A percentile compares a stretch with the other conserved stretches of the same genome.
phyloP scores from a whole-genome alignment of 2,329 filamentous ascomycete species.

The Cadophora luteo-olivacea region DNA sequence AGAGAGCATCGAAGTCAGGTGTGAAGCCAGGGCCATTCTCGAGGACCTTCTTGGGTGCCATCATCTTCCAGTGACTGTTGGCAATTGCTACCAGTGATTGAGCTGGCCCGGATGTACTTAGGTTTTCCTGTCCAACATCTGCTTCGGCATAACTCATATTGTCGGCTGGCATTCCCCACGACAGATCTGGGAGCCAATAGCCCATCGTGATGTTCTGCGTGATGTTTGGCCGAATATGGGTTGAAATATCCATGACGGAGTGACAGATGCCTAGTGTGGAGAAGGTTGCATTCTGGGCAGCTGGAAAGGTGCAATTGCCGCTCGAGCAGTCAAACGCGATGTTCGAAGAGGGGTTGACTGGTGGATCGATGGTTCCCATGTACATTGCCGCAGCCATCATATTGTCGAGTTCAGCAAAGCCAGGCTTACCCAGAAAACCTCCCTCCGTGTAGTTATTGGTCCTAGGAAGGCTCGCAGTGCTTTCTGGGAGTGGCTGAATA shows the following conservation, averaged over 20 bases:
- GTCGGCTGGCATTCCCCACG: no score
- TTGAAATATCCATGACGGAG: neutral
- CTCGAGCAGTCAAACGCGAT: slow-evolving; percentile 1
- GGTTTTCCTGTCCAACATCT: no score
- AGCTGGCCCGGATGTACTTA: no score
- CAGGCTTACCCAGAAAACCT: neutral
- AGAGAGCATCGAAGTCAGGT: no score
- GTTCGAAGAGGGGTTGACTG: slow-evolving; percentile 7
- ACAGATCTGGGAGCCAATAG: no score
- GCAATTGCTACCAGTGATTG: no score
- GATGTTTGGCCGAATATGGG: no score
- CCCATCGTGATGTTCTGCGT: no score
- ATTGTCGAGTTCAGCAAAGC: neutral
- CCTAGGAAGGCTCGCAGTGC: neutral
- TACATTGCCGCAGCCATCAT: slow-evolving; percentile 17
- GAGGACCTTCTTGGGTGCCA: no score
- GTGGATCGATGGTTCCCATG: neutral
- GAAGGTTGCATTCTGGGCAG: slow-evolving; percentile 1
- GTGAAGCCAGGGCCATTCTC: no score
- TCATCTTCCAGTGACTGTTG: no score
- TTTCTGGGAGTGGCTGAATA: neutral
- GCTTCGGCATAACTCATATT: no score
- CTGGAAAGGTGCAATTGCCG: slow-evolving; percentile 18
- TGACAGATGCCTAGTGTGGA: slow-evolving; percentile 18
- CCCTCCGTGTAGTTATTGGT: neutral